These are phyloP conservation scores for Thyridium curvatum DNA, from an alignment of 2,329 filamentous ascomycete genomes.

Conservation along the genomic window DNA sequence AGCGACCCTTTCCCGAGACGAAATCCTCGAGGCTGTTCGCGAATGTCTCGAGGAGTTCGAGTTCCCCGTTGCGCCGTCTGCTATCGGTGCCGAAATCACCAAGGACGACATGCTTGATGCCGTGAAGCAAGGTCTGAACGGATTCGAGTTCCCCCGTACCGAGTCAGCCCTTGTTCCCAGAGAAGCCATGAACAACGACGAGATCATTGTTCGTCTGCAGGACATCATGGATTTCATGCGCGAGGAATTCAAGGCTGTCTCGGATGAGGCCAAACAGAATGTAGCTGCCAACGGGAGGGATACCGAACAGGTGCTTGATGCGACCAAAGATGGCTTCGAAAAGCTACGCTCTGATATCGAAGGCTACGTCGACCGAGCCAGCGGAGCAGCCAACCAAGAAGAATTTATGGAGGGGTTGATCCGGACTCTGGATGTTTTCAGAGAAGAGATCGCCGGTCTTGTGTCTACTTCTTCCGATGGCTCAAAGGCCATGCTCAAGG, in stretches of 20 bases:
- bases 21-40: constrained; percentile 75
- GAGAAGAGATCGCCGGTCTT: constrained; percentile 60
- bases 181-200: constrained; percentile 31
- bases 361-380: constrained; percentile 67
- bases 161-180: constrained; percentile 29
- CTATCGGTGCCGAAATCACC: constrained; percentile 46
- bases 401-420: constrained; percentile 69
- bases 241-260: constrained; percentile 52
- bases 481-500: constrained; percentile 66
- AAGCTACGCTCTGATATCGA: constrained; percentile 76
- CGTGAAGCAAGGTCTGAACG: constrained; percentile 52
- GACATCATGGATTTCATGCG: constrained; percentile 60
- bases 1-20: constrained; percentile 67
- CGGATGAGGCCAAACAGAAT: constrained; percentile 67
- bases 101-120: constrained; percentile 59
- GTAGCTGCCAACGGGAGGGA: constrained; percentile 72
- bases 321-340: constrained; percentile 81
- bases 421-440: constrained; percentile 60
- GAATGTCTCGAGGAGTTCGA: constrained; percentile 85
- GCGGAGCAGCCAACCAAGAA: constrained; percentile 65
- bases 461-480: constrained; percentile 39
- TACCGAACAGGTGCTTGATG: constrained; percentile 82
- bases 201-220: constrained; percentile 49
- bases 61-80: constrained; percentile 57
- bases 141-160: constrained; percentile 35